Evolutionary conservation across 768 basidiomycete genomes (phyloP).

Genomic region (Artomyces pyxidatus): DNA sequence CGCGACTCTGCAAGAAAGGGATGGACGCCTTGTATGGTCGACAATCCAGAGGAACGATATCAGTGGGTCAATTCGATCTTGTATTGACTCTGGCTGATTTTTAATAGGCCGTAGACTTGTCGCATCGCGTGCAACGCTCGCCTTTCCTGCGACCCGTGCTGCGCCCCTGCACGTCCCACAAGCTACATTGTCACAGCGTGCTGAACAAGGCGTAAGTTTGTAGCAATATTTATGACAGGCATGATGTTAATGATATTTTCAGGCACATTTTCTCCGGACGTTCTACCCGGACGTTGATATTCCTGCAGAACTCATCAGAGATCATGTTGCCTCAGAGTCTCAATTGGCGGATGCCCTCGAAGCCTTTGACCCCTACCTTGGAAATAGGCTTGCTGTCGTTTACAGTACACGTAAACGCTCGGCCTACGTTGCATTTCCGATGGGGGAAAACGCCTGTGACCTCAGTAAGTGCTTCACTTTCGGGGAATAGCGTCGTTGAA

Average conservation of each 20-base stretch:
- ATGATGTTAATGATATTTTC: too few species aligned
- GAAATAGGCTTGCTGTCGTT: too few species aligned
- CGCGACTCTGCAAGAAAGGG: slow-evolving; percentile 40
- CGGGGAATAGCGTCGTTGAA: background rate
- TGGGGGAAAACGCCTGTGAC: slow-evolving; percentile 49
- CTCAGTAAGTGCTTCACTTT: slow-evolving; percentile 43
- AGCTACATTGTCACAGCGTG: slow-evolving; percentile 36
- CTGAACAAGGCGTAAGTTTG: slow-evolving; percentile 56
- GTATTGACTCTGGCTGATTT: slow-evolving; percentile 16
- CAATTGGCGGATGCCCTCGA: slow-evolving; percentile 26
- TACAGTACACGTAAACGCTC: slow-evolving; percentile 18
- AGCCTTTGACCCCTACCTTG: slow-evolving; percentile 48
- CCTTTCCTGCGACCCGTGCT: slow-evolving; percentile 55
- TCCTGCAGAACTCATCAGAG: slow-evolving; percentile 55
- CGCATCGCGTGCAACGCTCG: slow-evolving; percentile 24
- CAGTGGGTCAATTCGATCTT: too few species aligned
- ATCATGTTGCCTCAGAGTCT: slow-evolving; percentile 43
- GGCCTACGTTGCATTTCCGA: slow-evolving; percentile 47
- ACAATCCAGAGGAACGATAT: slow-evolving; percentile 28
- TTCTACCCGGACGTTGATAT: slow-evolving; percentile 69
- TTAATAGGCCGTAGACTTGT: background rate
- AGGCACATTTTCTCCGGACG: slow-evolving; percentile 69
- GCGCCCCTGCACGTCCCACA: slow-evolving; percentile 23
- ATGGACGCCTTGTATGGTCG: slow-evolving; percentile 45
- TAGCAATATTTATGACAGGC: too few species aligned